Evolutionary conservation across 2,329 filamentous ascomycete species (phyloP), one percentile per base, ranked within the genome.

Genomic region (Pseudopyrenochaeta lycopersici): DNA sequence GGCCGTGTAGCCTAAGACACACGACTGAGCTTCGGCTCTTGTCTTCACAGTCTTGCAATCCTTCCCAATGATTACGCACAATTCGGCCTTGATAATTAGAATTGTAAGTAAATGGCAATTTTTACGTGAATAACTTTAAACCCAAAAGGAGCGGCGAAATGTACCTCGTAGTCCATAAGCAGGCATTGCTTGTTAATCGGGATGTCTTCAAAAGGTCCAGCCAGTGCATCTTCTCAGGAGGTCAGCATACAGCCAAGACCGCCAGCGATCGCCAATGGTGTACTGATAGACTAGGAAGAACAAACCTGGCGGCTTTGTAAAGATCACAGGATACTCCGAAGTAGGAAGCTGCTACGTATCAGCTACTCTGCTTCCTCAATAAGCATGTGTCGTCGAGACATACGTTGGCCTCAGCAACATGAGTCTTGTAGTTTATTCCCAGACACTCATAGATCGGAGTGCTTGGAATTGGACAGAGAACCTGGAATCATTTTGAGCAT

Each of bases 1-100:
- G 10, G 66, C 68, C 0, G 80, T 82, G 58, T 83, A 85, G 1
- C 76, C 83, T 0, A 77, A 77, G 3, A 85, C 71, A 47, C 82
- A 82, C 0, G 71, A 65, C 2, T 80, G 58, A 0, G 81, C 81
- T 1, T 80, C 62, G 0, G 70, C 68, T 9, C 7, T 20, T 12
- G 67, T 52, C 1, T 68, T 38, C 1, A 84, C 74, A 39, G 83
- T 70, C 55, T 81, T 82, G 21, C 78, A 81, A 1, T 77, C 73
- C 46, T 79, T 81, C 1, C 79, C 78, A 7, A 84, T 80, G 0
- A 85, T 73, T 1, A 85, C 7, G 31, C n/a, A 36, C 18, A 49
- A n/a, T 18, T 44, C 46, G 9, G 39, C 38, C 38, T 38, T n/a
- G n/a, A 35, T 35, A 35, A n/a, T 35, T 35, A 4, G 4, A n/a